These are phyloP conservation scores for Metschnikowia baotianmanensis DNA, from an alignment of 805 yeast genomes.

Conservation along the genomic window DNA sequence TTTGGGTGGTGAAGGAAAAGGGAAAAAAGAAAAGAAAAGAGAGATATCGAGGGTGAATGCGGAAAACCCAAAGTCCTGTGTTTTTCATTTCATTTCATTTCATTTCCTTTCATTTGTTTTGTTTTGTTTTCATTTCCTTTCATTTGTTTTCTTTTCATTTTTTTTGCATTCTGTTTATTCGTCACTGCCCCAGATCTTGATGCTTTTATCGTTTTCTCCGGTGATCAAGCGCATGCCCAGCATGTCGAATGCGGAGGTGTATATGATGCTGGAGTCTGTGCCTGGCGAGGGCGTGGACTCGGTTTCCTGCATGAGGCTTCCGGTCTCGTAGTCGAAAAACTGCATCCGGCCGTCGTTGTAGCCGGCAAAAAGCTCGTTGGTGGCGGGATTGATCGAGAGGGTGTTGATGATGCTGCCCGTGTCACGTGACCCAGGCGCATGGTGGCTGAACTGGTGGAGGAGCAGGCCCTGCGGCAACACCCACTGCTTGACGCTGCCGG, in stretches of 20 bases:
- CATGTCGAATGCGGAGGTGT: conserved; percentile 70
- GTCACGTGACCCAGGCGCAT: conserved; percentile 26
- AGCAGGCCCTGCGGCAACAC: conserved; percentile 72
- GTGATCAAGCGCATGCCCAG: conserved; percentile 80
- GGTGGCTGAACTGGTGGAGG: conserved; percentile 51
- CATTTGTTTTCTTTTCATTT: background rate
- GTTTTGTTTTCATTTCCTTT: background rate
- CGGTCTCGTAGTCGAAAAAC: conserved; percentile 75
- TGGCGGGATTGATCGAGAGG: conserved; percentile 59
- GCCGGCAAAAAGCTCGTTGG: conserved; percentile 69
- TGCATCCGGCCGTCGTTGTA: conserved; percentile 78
- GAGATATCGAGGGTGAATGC: background rate
- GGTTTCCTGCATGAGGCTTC: conserved; percentile 56
- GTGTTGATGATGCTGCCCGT: conserved; percentile 59
- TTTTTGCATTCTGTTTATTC: conserved; percentile 12
- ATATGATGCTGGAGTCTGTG: conserved; percentile 63
- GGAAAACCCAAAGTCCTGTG: background rate
- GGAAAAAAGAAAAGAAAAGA: no score
- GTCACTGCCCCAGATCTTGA: conserved; percentile 65
- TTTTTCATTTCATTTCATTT: background rate
- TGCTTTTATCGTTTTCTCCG: conserved; percentile 87
- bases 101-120: background rate
- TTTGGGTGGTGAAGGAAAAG: conserved; percentile 77
- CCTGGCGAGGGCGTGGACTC: conserved; percentile 65
- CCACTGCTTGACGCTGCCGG: conserved; percentile 78